A percentile compares a stretch with the other conserved stretches of the same genome.
phyloP scores from a whole-genome alignment of 441 rosid genomes.

The Iberis amara region DNA sequence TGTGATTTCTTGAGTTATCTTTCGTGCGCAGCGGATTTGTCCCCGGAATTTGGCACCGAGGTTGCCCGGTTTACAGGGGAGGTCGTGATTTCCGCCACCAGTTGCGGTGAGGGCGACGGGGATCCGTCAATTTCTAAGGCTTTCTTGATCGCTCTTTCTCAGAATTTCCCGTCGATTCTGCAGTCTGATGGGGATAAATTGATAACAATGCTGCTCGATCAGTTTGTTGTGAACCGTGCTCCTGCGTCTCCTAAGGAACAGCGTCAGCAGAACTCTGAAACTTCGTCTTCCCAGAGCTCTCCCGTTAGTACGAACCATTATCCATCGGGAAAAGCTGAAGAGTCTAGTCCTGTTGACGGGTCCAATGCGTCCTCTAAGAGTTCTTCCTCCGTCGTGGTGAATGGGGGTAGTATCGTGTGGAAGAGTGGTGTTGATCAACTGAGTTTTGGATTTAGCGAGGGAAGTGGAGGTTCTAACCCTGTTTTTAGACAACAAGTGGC shows the following conservation, averaged over 20 bases:
- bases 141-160: slow-evolving; percentile 63
- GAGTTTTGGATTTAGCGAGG: slow-evolving; percentile 47
- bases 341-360: slow-evolving; percentile 53
- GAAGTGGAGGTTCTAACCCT: slow-evolving; percentile 45
- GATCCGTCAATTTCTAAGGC: slow-evolving; percentile 49
- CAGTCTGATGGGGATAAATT: slow-evolving; percentile 61
- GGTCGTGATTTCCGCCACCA: slow-evolving; percentile 49
- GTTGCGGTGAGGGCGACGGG: slow-evolving; percentile 31
- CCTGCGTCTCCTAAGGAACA: slow-evolving; percentile 54
- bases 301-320: slow-evolving; percentile 45
- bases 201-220: slow-evolving; percentile 60
- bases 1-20: slow-evolving; percentile 60
- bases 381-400: slow-evolving; percentile 38
- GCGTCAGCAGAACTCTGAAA: slow-evolving; percentile 41
- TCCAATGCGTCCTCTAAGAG: slow-evolving; percentile 43
- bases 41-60: slow-evolving; percentile 58
- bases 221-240: slow-evolving; percentile 38
- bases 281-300: slow-evolving; percentile 66
- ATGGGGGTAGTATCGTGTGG: slow-evolving; percentile 54
- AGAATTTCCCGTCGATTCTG: slow-evolving; percentile 58
- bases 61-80: slow-evolving; percentile 63
- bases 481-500: slow-evolving; percentile 57
- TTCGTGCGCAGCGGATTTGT: slow-evolving; percentile 41
- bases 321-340: slow-evolving; percentile 36
- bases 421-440: slow-evolving; percentile 53